These are phyloP conservation scores for Salvia sclarea DNA, from an alignment of 305 asterid species.

Conservation along the genomic window DNA sequence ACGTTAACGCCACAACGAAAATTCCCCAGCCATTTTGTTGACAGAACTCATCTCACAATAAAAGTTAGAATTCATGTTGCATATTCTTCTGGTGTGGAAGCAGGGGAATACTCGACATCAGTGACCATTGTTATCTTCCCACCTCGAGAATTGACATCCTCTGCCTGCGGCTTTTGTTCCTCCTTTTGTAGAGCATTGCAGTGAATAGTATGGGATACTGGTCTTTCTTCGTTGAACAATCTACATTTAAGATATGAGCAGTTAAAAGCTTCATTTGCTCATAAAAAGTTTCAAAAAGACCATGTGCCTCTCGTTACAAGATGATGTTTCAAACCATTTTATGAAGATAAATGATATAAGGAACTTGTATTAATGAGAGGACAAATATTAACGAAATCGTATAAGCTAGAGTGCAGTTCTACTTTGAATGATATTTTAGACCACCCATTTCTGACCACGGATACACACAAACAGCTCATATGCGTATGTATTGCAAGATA, in stretches of 20 bases:
- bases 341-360: not conserved
- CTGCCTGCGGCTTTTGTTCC: slow-evolving; percentile 39
- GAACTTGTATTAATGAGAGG: not conserved
- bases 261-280: no score
- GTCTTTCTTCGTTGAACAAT: slow-evolving; percentile 84
- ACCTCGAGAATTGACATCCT: slow-evolving; percentile 40
- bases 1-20: not conserved
- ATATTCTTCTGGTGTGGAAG: slow-evolving; percentile 50
- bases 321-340: no score
- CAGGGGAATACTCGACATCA: slow-evolving; percentile 39
- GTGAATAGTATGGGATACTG: slow-evolving; percentile 77
- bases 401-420: not conserved
- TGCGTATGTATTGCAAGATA: not conserved
- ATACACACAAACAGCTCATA: not conserved
- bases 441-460: not conserved
- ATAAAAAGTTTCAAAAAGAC: no score
- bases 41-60: slow-evolving; percentile 1
- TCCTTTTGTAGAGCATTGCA: slow-evolving; percentile 76
- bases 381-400: slow-evolving; percentile 1
- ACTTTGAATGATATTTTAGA: slow-evolving; percentile 21
- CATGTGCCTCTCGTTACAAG: no score
- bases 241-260: slow-evolving; percentile 40
- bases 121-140: slow-evolving; percentile 64
- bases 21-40: slow-evolving; percentile 12
- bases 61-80: slow-evolving; percentile 49